phyloP scores from a whole-genome alignment of 1,284 basidiomycete genomes.

The Irpex lacteus region DNA sequence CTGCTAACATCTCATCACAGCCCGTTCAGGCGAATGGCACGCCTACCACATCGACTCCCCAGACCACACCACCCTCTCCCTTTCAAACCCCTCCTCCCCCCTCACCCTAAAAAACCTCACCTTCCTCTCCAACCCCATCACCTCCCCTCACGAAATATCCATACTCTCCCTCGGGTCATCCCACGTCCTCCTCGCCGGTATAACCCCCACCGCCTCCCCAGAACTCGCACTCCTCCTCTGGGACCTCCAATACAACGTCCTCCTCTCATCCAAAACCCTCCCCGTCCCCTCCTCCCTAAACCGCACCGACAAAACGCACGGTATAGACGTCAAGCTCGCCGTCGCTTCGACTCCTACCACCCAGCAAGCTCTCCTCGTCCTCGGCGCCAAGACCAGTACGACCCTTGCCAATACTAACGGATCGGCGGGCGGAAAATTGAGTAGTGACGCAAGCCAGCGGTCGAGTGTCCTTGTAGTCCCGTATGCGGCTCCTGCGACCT shows the following conservation, averaged over 20 bases:
- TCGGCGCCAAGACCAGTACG: too few relatives aligned
- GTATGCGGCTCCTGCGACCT: too few relatives aligned
- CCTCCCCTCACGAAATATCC: slow-evolving; percentile 32
- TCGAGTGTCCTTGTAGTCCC: too few relatives aligned
- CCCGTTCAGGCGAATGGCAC: too few relatives aligned
- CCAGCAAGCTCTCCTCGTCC: too few relatives aligned
- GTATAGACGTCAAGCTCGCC: slow-evolving; percentile 33
- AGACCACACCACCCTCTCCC: slow-evolving; percentile 22
- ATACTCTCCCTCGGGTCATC: slow-evolving; percentile 59
- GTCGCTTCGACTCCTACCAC: too few relatives aligned
- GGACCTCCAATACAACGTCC: slow-evolving; percentile 70
- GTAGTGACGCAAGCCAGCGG: too few relatives aligned
- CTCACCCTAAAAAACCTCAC: slow-evolving; percentile 35
- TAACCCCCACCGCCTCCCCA: slow-evolving; percentile 34
- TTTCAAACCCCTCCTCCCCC: slow-evolving; percentile 32
- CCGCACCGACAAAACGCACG: slow-evolving; percentile 30
- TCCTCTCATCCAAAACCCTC: slow-evolving; percentile 54
- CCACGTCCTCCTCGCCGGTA: too few relatives aligned
- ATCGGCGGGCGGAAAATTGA: too few relatives aligned
- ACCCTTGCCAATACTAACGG: too few relatives aligned
- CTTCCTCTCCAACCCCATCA: slow-evolving; percentile 19
- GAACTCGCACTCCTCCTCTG: slow-evolving; percentile 62
- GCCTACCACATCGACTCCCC: slow-evolving; percentile 40
- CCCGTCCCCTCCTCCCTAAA: slow-evolving; percentile 49
- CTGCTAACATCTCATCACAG: too few relatives aligned